Evolutionary conservation across 139 green algal genomes (phyloP), one percentile per base, ranked within the genome.

Genomic region (Volvox africanus): DNA sequence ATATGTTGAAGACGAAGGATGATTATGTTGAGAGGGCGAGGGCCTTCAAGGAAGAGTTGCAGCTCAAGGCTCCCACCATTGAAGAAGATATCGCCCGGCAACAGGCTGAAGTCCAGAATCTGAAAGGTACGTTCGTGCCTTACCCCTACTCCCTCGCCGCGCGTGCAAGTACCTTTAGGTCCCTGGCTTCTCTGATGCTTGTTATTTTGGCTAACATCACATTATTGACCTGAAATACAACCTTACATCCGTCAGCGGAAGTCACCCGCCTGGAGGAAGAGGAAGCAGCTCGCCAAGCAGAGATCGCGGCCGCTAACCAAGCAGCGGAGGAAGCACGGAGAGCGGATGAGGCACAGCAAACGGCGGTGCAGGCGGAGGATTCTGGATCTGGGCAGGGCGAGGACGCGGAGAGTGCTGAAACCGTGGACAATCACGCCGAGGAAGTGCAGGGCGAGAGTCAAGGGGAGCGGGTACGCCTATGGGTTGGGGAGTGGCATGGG

Each of bases 1-100:
- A 67, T 0, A 87, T 88, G 36, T 92, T 97, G 32, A 82, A 94
- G 35, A 88, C 91, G 79, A 95, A 95, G 87, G 61, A 90, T 18
- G 50, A 69, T 13, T 90, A 77, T 24, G 37, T 75, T n/a, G 32
- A 1, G 17, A 62, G 94, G 67, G 89, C 86, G 32, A 55, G 61
- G 28, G 26, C 73, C 18, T 83, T 89, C 28, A 89, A 93, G 82
- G 82, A 65, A 0, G 76, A 93, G 1, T 62, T 85, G 50, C 33
- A 69, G 30, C 68, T 81, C 33, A 89, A 92, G 71, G 87, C 95
- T 37, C 50, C 24, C 0, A 91, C 93, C 1, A 92, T 94, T 50
- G 91, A 77, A 2, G 77, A 92, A 0, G 93, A 95, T 28, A 87
- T 94, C 75, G 93, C 65, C 1, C 55, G 84, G 65, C 61, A 93